A percentile compares a stretch with the other conserved stretches of the same genome.
Evolutionary conservation across 1,139 yeast genomes (phyloP).

Genomic region (Hemisphaericaspora xylofermentans): DNA sequence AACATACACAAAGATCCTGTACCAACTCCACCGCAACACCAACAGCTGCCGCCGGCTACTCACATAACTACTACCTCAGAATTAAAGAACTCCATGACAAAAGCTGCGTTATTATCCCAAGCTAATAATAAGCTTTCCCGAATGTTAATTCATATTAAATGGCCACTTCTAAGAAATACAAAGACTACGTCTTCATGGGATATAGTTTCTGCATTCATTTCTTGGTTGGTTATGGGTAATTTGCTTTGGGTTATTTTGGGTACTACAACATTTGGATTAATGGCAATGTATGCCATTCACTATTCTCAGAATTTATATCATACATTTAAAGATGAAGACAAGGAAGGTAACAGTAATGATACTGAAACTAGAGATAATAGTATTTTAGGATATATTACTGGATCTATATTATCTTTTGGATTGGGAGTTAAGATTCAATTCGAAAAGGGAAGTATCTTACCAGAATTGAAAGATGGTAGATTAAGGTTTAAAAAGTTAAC

Average conservation of each 20-base stretch:
- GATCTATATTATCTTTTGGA: slow-evolving; percentile 40
- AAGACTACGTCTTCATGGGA: slow-evolving; percentile 56
- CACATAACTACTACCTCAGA: too few species aligned
- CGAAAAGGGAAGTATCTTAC: slow-evolving; percentile 36
- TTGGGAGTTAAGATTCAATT: slow-evolving; percentile 39
- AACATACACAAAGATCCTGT: neutral
- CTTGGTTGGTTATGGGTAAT: slow-evolving; percentile 56
- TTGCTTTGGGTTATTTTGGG: slow-evolving; percentile 61
- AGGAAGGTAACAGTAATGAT: slow-evolving; percentile 14
- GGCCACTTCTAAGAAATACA: slow-evolving; percentile 54
- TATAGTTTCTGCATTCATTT: slow-evolving; percentile 52
- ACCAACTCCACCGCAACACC: neutral
- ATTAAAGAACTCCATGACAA: slow-evolving; percentile 20
- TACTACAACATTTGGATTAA: slow-evolving; percentile 63
- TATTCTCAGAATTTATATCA: slow-evolving; percentile 35
- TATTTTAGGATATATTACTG: slow-evolving; percentile 35
- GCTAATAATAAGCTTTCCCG: slow-evolving; percentile 45
- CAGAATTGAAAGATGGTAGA: slow-evolving; percentile 59
- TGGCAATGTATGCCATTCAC: slow-evolving; percentile 49
- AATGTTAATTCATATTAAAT: slow-evolving; percentile 51
- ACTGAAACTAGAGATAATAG: slow-evolving; percentile 22
- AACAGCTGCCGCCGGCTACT: too few species aligned
- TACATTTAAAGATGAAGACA: slow-evolving; percentile 14
- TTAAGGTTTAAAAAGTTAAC: slow-evolving; percentile 56
- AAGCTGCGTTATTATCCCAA: slow-evolving; percentile 41